A percentile compares a stretch with the other conserved stretches of the same genome.
phyloP scores from a whole-genome alignment of 257 asterid genomes.

The Eucommia ulmoides region DNA sequence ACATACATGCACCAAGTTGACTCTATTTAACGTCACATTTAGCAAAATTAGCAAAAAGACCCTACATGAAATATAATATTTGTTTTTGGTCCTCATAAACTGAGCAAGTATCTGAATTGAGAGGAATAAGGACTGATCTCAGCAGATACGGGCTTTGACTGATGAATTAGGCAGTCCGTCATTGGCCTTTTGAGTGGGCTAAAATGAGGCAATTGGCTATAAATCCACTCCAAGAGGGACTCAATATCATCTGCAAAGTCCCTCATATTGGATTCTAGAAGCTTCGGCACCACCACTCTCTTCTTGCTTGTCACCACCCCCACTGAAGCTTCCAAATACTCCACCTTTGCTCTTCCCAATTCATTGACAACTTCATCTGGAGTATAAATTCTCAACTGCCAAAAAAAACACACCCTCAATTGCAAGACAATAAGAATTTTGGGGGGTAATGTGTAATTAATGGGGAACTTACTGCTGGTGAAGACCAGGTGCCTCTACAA shows the following conservation, averaged over 20 bases:
- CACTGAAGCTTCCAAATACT: constrained; percentile 77
- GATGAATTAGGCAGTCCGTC: constrained; percentile 64
- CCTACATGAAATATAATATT: no score
- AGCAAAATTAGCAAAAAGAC: no score
- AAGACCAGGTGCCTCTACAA: constrained; percentile 93
- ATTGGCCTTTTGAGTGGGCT: constrained; percentile 60
- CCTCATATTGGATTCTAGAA: constrained; percentile 73
- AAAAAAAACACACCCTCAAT: not conserved
- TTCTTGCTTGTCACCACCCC: constrained; percentile 70
- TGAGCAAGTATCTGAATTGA: constrained; percentile 76
- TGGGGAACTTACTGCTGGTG: constrained; percentile 78
- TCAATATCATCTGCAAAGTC: constrained; percentile 88
- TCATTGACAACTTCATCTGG: constrained; percentile 68
- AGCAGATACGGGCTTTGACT: constrained; percentile 38
- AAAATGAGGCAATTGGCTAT: constrained; percentile 67
- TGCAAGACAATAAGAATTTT: not conserved
- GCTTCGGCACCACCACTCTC: constrained; percentile 64
- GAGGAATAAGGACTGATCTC: constrained; percentile 61
- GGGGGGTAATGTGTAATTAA: not conserved
- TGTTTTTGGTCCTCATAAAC: no score
- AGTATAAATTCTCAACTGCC: constrained; percentile 60
- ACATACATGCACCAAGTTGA: no score
- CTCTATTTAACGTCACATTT: no score
- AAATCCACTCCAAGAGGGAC: constrained; percentile 86
- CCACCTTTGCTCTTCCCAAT: constrained; percentile 78